A percentile compares a stretch with the other conserved stretches of the same genome.
Evolutionary conservation across 805 yeast species (phyloP).

Genomic region (Kuraishia piskuri): DNA sequence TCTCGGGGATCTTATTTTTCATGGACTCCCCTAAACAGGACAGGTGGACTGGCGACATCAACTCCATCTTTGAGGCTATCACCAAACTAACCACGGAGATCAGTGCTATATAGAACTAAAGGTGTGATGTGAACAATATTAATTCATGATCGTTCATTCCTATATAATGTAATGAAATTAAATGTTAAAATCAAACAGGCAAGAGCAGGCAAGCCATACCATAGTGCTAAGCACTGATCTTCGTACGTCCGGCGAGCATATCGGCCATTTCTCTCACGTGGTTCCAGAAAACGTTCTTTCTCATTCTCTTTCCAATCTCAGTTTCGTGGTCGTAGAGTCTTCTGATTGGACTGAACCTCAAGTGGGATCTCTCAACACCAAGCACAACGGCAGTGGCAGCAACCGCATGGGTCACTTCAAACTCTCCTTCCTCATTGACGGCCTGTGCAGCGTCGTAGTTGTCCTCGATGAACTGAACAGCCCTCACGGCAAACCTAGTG

Average conservation of each 20-base stretch:
- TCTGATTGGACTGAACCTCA: conserved; percentile 66
- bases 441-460: conserved; percentile 9
- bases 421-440: neutral
- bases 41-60: conserved; percentile 4
- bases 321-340: conserved; percentile 84
- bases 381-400: conserved; percentile 66
- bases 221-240: conserved; percentile 2
- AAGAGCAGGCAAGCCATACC: neutral
- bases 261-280: conserved; percentile 70
- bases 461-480: conserved; percentile 81
- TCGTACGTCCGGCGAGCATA: conserved; percentile 68
- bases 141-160: too few species aligned
- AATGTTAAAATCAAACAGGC: neutral
- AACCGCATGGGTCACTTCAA: conserved; percentile 11
- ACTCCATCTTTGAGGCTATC: conserved; percentile 8
- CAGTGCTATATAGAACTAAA: neutral
- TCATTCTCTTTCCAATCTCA: conserved; percentile 72
- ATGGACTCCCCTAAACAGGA: neutral
- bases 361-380: conserved; percentile 73
- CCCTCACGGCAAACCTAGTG: conserved; percentile 65
- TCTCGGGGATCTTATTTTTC: conserved; percentile 11
- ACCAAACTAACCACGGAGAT: conserved; percentile 7
- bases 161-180: neutral
- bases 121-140: neutral
- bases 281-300: conserved; percentile 82